Evolutionary conservation across 306 rosid species (phyloP).

Genomic region (Casuarina glauca): DNA sequence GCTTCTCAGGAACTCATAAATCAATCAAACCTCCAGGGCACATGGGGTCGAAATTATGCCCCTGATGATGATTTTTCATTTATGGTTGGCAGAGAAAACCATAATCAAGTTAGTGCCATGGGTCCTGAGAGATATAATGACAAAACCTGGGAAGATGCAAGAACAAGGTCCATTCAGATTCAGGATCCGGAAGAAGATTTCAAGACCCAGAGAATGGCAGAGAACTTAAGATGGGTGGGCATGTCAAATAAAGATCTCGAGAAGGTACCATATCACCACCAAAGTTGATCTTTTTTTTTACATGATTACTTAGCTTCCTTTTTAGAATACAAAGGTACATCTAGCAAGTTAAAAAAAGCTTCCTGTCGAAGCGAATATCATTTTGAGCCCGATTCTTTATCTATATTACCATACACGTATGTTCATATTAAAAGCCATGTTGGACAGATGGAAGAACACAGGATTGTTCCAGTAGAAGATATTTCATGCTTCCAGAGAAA

Average conservation of each 20-base stretch:
- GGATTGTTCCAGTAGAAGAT: conserved; percentile 63
- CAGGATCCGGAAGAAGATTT: conserved; percentile 55
- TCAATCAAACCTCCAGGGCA: conserved; percentile 33
- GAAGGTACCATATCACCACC: conserved; percentile 48
- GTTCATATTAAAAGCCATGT: not conserved
- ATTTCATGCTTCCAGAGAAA: conserved; percentile 52
- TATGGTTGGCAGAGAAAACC: conserved; percentile 46
- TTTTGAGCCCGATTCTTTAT: not conserved
- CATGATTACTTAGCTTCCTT: no score
- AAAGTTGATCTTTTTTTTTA: not conserved
- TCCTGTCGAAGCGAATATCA: not conserved
- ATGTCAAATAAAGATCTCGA: conserved; percentile 61
- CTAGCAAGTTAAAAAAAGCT: no score
- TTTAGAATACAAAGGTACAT: no score
- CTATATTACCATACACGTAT: not conserved
- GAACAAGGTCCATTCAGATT: conserved; percentile 46
- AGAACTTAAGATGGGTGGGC: conserved; percentile 91
- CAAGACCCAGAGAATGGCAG: conserved; percentile 48
- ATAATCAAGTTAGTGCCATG: conserved; percentile 30
- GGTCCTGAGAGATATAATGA: conserved; percentile 42
- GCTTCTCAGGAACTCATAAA: conserved; percentile 70
- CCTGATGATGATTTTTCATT: conserved; percentile 60
- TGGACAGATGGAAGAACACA: conserved; percentile 70
- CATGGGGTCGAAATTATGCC: conserved; percentile 48
- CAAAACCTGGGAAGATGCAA: conserved; percentile 59